These are phyloP conservation scores for Rhypophila decipiens DNA, from an alignment of 495 filamentous ascomycete species.

Conservation along the genomic window DNA sequence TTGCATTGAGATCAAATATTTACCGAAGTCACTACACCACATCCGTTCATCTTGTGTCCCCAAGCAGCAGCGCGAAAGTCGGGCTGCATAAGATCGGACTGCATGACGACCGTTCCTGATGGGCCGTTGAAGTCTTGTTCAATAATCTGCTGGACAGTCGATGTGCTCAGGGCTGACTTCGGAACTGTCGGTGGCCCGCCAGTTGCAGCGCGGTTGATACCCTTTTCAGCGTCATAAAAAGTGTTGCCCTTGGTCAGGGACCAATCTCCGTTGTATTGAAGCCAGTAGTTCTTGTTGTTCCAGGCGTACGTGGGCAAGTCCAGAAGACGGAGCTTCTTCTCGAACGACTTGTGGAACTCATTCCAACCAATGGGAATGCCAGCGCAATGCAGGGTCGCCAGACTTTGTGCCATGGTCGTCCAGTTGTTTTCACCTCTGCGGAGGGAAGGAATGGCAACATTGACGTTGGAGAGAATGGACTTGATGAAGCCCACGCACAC, in stretches of 20 bases:
- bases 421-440: constrained; percentile 8
- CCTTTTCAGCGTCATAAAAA: constrained; percentile 41
- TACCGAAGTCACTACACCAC: constrained; percentile 18
- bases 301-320: constrained; percentile 43
- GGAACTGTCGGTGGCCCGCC: background rate
- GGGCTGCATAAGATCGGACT: constrained; percentile 50
- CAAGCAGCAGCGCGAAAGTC: constrained; percentile 47
- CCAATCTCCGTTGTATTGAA: constrained; percentile 54
- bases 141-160: constrained; percentile 7
- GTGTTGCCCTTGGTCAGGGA: constrained; percentile 54
- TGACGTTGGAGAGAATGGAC: constrained; percentile 32
- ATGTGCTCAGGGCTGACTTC: background rate
- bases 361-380: constrained; percentile 4
- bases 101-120: constrained; percentile 24
- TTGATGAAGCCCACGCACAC: constrained; percentile 54
- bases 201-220: constrained; percentile 33
- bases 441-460: constrained; percentile 3
- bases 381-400: constrained; percentile 1
- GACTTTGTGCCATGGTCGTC: constrained; percentile 1
- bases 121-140: constrained; percentile 3
- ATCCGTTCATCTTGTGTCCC: constrained; percentile 44
- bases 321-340: constrained; percentile 18
- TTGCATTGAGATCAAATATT: constrained; percentile 15
- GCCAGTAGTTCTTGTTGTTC: constrained; percentile 66
- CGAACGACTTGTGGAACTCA: constrained; percentile 9